A percentile compares a stretch with the other conserved stretches of the same genome.
phyloP scores from a whole-genome alignment of 2,329 filamentous ascomycete species.

The Neofusicoccum sp. region DNA sequence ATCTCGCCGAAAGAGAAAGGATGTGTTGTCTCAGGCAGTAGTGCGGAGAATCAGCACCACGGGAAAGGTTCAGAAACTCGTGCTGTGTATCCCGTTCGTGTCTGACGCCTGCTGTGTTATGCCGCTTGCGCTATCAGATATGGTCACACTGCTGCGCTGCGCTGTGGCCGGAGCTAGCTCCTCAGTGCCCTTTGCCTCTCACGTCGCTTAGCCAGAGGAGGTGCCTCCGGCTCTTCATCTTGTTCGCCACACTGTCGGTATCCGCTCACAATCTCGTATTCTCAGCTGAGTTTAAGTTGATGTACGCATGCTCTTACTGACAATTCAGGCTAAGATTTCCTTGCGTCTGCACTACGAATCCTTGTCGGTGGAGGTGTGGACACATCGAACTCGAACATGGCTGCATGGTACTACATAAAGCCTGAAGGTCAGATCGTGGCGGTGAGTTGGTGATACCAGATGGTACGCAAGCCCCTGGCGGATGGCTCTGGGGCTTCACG shows the following conservation, averaged over 20 bases:
- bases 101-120: conserved; percentile 2
- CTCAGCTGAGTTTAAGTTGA: background rate
- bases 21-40: background rate
- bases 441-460: conserved; percentile 9
- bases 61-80: background rate
- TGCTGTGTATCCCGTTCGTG: background rate
- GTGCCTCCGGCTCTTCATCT: background rate
- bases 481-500: background rate
- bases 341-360: background rate
- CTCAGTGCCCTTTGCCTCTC: too few relatives aligned
- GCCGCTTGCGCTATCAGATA: background rate
- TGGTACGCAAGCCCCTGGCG: background rate
- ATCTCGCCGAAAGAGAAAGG: background rate
- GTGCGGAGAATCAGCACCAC: background rate
- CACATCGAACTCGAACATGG: background rate
- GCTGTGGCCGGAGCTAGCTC: too few relatives aligned
- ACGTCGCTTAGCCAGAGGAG: background rate
- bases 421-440: background rate
- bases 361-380: background rate
- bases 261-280: background rate
- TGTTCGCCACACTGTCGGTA: background rate
- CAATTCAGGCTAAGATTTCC: background rate
- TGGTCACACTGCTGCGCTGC: background rate
- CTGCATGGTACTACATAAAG: background rate
- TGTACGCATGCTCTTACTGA: too few relatives aligned